These are phyloP conservation scores for Tripterygium wilfordii DNA, from an alignment of 177 flowering plant genomes.

Conservation along the genomic window DNA sequence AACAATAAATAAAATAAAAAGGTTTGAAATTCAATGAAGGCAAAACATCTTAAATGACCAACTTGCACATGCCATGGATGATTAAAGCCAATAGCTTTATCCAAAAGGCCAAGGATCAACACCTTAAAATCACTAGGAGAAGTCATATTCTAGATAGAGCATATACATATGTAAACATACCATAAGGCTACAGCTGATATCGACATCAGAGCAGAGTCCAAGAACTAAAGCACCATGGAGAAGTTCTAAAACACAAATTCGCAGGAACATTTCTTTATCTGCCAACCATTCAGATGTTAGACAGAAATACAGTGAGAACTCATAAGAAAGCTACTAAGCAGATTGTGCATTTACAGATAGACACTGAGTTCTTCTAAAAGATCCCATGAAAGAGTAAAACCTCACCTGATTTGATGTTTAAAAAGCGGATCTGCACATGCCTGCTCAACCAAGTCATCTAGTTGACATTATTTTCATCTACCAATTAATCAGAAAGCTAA, in stretches of 20 bases:
- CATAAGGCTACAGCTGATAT: constrained; percentile 20
- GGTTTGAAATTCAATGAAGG: too few species aligned
- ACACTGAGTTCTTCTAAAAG: constrained; percentile 12
- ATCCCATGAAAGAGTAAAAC: constrained; percentile 14
- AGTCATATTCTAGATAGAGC: too few species aligned
- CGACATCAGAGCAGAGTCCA: constrained; percentile 27
- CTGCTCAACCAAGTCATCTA: constrained; percentile 82
- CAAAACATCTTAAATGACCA: too few species aligned
- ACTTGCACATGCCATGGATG: too few species aligned
- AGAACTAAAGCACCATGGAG: constrained; percentile 30
- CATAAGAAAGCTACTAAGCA: constrained; percentile 5
- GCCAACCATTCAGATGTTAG: constrained; percentile 32
- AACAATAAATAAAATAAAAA: too few species aligned
- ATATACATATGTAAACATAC: constrained; percentile 18
- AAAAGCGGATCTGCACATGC: constrained; percentile 39
- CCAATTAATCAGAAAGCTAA: constrained; percentile 63
- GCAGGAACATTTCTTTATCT: constrained; percentile 38
- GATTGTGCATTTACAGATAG: constrained; percentile 11
- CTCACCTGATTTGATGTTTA: constrained; percentile 61
- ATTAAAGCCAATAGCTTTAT: too few species aligned
- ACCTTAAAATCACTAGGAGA: too few species aligned
- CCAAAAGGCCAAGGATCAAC: too few species aligned
- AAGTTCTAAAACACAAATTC: constrained; percentile 22
- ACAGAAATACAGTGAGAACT: constrained; percentile 17
- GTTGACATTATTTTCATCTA: constrained; percentile 63